phyloP scores from a whole-genome alignment of 2,329 filamentous ascomycete species.

The Podosphaera aphanis region DNA sequence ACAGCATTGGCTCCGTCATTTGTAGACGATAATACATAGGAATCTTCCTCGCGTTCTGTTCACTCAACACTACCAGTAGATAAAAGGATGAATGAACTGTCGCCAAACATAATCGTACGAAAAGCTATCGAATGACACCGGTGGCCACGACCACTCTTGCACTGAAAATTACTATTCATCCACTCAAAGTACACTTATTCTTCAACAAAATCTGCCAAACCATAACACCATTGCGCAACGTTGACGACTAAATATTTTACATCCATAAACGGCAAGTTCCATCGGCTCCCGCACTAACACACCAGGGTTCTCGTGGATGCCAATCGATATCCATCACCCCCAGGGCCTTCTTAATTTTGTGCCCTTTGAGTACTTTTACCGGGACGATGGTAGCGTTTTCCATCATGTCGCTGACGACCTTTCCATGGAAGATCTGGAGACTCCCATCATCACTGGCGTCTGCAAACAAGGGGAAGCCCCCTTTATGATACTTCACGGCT shows the following conservation, averaged over 20 bases:
- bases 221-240: conserved; percentile 7
- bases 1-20: too few species aligned
- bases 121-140: too few species aligned
- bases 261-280: conserved; percentile 82
- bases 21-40: too few species aligned
- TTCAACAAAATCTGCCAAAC: too few species aligned
- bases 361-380: conserved; percentile 77
- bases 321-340: conserved; percentile 89
- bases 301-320: conserved; percentile 89
- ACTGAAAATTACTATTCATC: too few species aligned
- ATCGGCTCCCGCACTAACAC: conserved; percentile 81
- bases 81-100: too few species aligned
- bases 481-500: conserved; percentile 65
- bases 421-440: conserved; percentile 89
- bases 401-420: conserved; percentile 82
- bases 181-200: too few species aligned
- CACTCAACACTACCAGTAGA: too few species aligned
- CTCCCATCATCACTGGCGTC: conserved; percentile 89
- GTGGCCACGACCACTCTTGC: too few species aligned
- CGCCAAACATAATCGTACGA: too few species aligned
- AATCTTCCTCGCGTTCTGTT: too few species aligned
- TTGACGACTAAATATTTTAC: conserved; percentile 20
- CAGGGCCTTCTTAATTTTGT: conserved; percentile 64
- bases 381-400: conserved; percentile 93
- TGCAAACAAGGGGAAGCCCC: conserved; percentile 62